phyloP scores from a whole-genome alignment of 345 rosid species.

The Lepidium aucheri region DNA sequence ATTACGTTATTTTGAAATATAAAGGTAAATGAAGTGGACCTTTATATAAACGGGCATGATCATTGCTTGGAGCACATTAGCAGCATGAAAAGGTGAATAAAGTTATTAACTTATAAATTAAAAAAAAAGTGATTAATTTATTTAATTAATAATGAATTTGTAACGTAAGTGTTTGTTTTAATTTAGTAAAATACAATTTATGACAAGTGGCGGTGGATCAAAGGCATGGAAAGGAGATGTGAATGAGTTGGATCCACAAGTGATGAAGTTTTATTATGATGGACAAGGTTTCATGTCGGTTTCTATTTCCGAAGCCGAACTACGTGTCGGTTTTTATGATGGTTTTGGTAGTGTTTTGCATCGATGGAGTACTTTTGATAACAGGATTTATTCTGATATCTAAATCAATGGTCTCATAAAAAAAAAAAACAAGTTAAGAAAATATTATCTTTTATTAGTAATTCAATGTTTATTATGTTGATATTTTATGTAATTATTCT shows the following conservation, averaged over 20 bases:
- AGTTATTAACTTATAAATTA: too few species aligned
- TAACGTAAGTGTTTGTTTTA: background rate
- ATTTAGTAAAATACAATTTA: conserved; percentile 43
- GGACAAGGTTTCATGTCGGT: conserved; percentile 84
- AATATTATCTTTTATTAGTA: background rate
- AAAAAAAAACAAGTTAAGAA: background rate
- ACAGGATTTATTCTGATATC: conserved; percentile 1
- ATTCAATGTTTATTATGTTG: background rate
- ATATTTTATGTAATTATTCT: background rate
- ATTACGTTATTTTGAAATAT: background rate
- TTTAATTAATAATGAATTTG: background rate
- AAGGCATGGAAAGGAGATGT: conserved; percentile 75
- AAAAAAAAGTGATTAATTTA: background rate
- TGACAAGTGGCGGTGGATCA: conserved; percentile 85
- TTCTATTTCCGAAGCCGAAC: conserved; percentile 20
- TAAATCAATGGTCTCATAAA: background rate
- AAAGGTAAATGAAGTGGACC: conserved; percentile 58
- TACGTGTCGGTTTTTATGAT: conserved; percentile 40
- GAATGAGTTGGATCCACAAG: conserved; percentile 16
- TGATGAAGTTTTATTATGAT: conserved; percentile 52
- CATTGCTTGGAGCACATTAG: conserved; percentile 77
- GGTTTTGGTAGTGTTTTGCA: conserved; percentile 47
- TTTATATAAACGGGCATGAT: conserved; percentile 77
- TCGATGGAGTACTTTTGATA: conserved; percentile 32
- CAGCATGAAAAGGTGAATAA: conserved; percentile 41